A percentile compares a stretch with the other conserved stretches of the same genome.
Conservation (phyloP, 306 rosid genomes). For the Sicyos edulis region DNA sequence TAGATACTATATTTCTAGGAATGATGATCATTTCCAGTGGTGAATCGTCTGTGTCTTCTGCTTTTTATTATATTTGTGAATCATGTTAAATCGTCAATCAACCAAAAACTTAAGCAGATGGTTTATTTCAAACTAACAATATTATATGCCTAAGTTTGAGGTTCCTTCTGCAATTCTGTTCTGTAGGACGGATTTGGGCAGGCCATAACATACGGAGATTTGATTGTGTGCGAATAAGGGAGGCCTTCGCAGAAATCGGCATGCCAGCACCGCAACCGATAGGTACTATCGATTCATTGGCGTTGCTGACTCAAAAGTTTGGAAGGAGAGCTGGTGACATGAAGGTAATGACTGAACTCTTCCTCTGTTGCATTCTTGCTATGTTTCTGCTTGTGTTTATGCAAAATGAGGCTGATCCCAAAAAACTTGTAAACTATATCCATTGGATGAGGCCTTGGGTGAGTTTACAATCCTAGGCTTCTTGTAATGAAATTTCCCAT, state of each 20-base stretch:
- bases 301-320: conserved; percentile 66
- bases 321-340: conserved; percentile 98
- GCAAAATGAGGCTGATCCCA: not conserved
- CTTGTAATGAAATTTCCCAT: not conserved
- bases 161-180: not conserved
- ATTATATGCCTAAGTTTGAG: not conserved
- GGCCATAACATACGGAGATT: conserved; percentile 82
- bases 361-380: conserved; percentile 16
- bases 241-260: conserved; percentile 64
- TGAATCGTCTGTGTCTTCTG: not conserved
- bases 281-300: conserved; percentile 71
- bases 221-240: conserved; percentile 77
- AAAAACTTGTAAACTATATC: not conserved
- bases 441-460: too few relatives aligned
- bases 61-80: not conserved
- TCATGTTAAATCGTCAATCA: too few relatives aligned
- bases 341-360: conserved; percentile 52
- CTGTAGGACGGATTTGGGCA: conserved; percentile 84
- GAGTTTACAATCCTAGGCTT: not conserved
- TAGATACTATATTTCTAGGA: not conserved
- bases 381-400: conserved; percentile 9
- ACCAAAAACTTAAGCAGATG: too few relatives aligned
- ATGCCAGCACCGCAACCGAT: conserved; percentile 76
- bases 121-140: too few relatives aligned
- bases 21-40: not conserved